phyloP scores from a whole-genome alignment of 2,329 filamentous ascomycete species.

The Coccinonectria pachysandricola region DNA sequence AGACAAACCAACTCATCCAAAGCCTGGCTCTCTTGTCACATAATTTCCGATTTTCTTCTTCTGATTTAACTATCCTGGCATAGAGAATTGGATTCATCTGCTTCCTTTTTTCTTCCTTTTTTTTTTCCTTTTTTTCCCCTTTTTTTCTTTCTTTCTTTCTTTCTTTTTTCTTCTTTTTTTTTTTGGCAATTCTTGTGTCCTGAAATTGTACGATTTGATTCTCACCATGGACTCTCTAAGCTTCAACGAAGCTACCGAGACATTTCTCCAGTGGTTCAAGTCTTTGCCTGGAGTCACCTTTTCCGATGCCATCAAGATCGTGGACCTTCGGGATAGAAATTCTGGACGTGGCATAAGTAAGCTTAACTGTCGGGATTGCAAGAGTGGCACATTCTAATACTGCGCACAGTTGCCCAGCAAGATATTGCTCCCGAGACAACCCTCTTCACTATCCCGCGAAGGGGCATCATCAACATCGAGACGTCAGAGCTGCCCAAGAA shows the following conservation, averaged over 20 bases:
- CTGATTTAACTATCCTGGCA: too few species aligned
- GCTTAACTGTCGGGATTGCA: too few species aligned
- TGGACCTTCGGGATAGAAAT: conserved; percentile 38
- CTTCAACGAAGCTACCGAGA: conserved; percentile 33
- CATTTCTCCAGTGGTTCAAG: conserved; percentile 46
- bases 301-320: conserved; percentile 40
- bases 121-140: conserved; percentile 1
- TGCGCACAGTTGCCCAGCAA: conserved; percentile 67
- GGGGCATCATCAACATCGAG: conserved; percentile 58
- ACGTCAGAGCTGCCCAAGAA: conserved; percentile 57
- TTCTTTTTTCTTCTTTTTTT: conserved; percentile 1
- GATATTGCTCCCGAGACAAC: conserved; percentile 66
- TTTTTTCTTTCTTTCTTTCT: background rate
- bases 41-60: too few species aligned
- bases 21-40: too few species aligned
- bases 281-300: conserved; percentile 41
- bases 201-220: too few species aligned
- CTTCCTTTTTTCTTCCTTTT: conserved; percentile 2
- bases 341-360: conserved; percentile 47
- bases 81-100: too few species aligned
- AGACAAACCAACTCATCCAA: too few species aligned
- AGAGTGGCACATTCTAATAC: conserved; percentile 4
- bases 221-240: conserved; percentile 8
- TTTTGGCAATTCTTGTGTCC: too few species aligned
- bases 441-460: conserved; percentile 70